These are phyloP conservation scores for Pythium coloratum DNA, from an alignment of 352 stramenopile species.

Conservation along the genomic window DNA sequence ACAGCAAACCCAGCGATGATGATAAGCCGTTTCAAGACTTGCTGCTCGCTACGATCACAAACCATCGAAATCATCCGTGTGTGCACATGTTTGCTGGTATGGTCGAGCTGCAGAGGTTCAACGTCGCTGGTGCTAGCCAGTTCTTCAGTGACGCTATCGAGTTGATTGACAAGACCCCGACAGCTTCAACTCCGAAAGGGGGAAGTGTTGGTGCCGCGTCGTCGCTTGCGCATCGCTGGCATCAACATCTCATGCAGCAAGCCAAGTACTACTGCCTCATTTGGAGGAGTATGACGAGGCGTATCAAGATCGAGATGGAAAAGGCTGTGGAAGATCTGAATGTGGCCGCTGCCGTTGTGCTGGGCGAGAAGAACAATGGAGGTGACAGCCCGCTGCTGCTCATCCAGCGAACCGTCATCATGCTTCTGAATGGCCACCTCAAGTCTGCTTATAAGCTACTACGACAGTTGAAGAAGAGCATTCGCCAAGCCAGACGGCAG, in stretches of 20 bases:
- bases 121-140: slow-evolving; percentile 33
- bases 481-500: slow-evolving; percentile 18
- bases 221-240: slow-evolving; percentile 33
- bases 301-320: slow-evolving; percentile 51
- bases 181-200: neutral
- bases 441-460: slow-evolving; percentile 52
- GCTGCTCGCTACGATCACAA: slow-evolving; percentile 25
- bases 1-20: slow-evolving; percentile 8
- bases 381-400: slow-evolving; percentile 39
- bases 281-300: slow-evolving; percentile 44
- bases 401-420: slow-evolving; percentile 44
- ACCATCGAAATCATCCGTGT: slow-evolving; percentile 33
- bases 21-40: slow-evolving; percentile 29
- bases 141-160: slow-evolving; percentile 47
- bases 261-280: slow-evolving; percentile 57
- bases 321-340: slow-evolving; percentile 56
- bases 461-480: slow-evolving; percentile 33
- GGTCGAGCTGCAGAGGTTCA: slow-evolving; percentile 51
- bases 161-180: slow-evolving; percentile 23
- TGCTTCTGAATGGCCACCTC: slow-evolving; percentile 57
- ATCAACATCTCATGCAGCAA: slow-evolving; percentile 36
- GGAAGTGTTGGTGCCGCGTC: slow-evolving; percentile 1
- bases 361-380: slow-evolving; percentile 20
- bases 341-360: slow-evolving; percentile 34
- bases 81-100: slow-evolving; percentile 53